Conservation (phyloP, 1,139 yeast species). For the Suhomyces terraborum region DNA sequence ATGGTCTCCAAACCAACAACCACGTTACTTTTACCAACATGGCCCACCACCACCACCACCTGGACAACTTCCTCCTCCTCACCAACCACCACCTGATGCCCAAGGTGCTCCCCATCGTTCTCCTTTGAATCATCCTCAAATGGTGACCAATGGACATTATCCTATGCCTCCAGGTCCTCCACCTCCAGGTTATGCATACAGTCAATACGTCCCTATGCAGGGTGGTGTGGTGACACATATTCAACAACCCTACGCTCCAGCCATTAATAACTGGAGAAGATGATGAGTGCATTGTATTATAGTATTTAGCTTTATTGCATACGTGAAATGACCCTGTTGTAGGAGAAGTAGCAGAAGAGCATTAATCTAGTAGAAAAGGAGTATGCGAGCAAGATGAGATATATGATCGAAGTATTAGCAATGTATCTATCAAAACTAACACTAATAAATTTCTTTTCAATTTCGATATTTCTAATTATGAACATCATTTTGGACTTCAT, state of each 20-base stretch:
- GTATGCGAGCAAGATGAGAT: too few species aligned
- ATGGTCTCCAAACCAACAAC: constrained; percentile 30
- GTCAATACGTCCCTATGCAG: constrained; percentile 39
- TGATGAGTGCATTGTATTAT: constrained; percentile 14
- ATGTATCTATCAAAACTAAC: too few species aligned
- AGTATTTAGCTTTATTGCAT: constrained; percentile 4
- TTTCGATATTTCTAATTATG: too few species aligned
- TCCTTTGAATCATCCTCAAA: constrained; percentile 28
- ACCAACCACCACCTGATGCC: constrained; percentile 14
- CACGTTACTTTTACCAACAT: constrained; percentile 27
- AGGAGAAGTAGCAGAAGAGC: not conserved
- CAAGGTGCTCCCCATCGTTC: constrained; percentile 20
- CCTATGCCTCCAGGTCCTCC: constrained; percentile 27
- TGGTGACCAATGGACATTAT: constrained; percentile 26
- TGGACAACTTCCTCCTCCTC: constrained; percentile 16
- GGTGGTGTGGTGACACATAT: constrained; percentile 33
- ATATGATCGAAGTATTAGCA: too few species aligned
- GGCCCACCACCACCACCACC: constrained; percentile 24
- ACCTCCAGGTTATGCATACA: constrained; percentile 40
- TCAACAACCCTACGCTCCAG: constrained; percentile 29
- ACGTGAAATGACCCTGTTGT: constrained; percentile 1
- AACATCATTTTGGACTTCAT: too few species aligned
- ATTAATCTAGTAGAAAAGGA: too few species aligned
- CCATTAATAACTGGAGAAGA: constrained; percentile 37
- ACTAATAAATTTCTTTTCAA: too few species aligned